Conservation (phyloP, 1,284 basidiomycete genomes). For the Exobasidium rhododendri region DNA sequence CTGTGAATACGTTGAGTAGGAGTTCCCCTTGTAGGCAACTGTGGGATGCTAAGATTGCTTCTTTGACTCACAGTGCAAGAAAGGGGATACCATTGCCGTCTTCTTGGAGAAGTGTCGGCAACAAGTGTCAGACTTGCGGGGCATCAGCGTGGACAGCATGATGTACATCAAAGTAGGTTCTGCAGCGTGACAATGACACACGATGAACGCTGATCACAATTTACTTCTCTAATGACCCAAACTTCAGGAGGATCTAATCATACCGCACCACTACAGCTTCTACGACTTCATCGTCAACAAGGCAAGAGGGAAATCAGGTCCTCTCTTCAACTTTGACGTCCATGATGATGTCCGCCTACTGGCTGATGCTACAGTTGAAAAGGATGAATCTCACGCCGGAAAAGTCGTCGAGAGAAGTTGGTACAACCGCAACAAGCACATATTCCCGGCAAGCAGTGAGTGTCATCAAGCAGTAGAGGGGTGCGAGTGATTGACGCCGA, state of each 20-base stretch:
- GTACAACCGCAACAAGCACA: slow-evolving; percentile 95
- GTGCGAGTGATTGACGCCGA: too few relatives aligned
- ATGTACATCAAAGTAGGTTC: slow-evolving; percentile 88
- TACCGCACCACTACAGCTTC: slow-evolving; percentile 83
- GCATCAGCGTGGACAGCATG: slow-evolving; percentile 86
- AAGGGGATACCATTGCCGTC: slow-evolving; percentile 84
- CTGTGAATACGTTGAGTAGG: too few relatives aligned
- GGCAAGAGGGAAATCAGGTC: slow-evolving; percentile 94
- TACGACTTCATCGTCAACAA: slow-evolving; percentile 99
- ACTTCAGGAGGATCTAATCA: slow-evolving; percentile 39
- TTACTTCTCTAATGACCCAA: slow-evolving; percentile 9
- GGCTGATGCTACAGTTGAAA: slow-evolving; percentile 92
- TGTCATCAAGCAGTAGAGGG: too few relatives aligned
- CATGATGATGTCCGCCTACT: slow-evolving; percentile 94
- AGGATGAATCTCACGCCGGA: slow-evolving; percentile 97
- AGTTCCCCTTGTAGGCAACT: slow-evolving; percentile 17
- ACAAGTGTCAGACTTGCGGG: slow-evolving; percentile 86
- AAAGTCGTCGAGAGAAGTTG: slow-evolving; percentile 93
- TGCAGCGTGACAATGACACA: slow-evolving; percentile 23
- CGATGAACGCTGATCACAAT: neutral
- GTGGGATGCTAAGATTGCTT: too few relatives aligned
- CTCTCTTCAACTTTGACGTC: slow-evolving; percentile 97
- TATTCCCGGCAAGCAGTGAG: slow-evolving; percentile 72
- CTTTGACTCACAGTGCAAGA: slow-evolving; percentile 73
- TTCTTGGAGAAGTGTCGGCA: slow-evolving; percentile 90